Percentiles rank a stretch among this genome's conserved stretches.
These are phyloP conservation scores for Entrophospora sp. DNA, from an alignment of 192 early-diverging fungal genomes.

Conservation along the genomic window DNA sequence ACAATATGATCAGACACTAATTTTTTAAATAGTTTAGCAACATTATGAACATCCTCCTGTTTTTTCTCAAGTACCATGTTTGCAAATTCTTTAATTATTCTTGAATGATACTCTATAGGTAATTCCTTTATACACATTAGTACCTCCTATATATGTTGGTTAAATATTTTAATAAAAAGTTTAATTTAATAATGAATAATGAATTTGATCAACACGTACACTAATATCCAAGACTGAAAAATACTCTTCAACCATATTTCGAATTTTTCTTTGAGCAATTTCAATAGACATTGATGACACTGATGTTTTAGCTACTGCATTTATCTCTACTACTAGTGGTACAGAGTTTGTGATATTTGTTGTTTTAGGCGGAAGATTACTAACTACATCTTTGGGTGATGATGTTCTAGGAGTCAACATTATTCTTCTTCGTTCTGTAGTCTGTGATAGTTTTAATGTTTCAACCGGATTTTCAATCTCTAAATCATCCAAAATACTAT, in stretches of 20 bases:
- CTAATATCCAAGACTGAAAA: constrained; percentile 4
- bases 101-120: constrained; percentile 21
- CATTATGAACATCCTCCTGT: constrained; percentile 44
- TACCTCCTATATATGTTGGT: constrained; percentile 54
- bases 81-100: constrained; percentile 25
- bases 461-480: constrained; percentile 18
- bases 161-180: no score
- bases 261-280: constrained; percentile 18
- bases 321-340: no score
- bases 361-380: constrained; percentile 22
- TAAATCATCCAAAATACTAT: constrained; percentile 24
- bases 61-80: constrained; percentile 40
- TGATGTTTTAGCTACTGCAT: no score
- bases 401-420: neutral
- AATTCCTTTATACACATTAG: constrained; percentile 58
- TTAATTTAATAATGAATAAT: constrained; percentile 25
- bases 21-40: constrained; percentile 45
- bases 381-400: constrained; percentile 6
- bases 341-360: constrained; percentile 24
- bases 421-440: constrained; percentile 16
- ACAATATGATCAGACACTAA: constrained; percentile 37
- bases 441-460: neutral
- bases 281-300: constrained; percentile 27
- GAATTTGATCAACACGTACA: constrained; percentile 28
- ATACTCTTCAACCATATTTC: constrained; percentile 27